Evolutionary conservation across 2,329 filamentous ascomycete species (phyloP), one percentile per base, ranked within the genome.

Genomic region (Alternaria sp.): DNA sequence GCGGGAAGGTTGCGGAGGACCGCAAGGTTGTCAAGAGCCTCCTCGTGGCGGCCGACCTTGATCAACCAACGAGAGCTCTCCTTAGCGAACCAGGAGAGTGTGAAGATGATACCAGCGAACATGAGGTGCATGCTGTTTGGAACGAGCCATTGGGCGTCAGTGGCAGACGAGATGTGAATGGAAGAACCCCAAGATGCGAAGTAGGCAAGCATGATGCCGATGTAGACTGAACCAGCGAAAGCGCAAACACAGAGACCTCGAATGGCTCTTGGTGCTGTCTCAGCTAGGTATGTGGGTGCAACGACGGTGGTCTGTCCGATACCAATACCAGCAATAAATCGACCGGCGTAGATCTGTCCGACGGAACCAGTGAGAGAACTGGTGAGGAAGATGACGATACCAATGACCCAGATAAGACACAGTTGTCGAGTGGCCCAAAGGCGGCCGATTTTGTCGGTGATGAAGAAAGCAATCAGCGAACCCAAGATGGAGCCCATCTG

Each of bases 121-220:
- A 93, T 93, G 75, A 94, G 82, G 74, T 94, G 91, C 58, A 94
- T 81, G 66, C 87, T 88, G 42, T 90, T 92, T 0, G 91, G 91
- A 0, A 92, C 85, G 43, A 90, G 83, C 86, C 85, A 83, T 55
- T 79, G 74, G 7, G 70, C 67, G 20, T 74, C 71, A n/a, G 81
- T 80, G 58, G 76, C 74, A 43, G 80, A 73, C 18, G 82, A 81
- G 64, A 85, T 82, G 69, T 87, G 81, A 24, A 86, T 74, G 26
- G 82, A 80, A n/a, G 81, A 82, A 14, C 84, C 83, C 78, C 80
- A 85, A 5, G 77, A 91, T 60, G 89, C 87, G 70, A 93, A 94
- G 79, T 93, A 94, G 8, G 89, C 90, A 54, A 94, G 82, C 69
- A 94, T 90, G 62, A 93, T 92, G 24, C 91, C 91, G 54, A 91